Evolutionary conservation across 2,329 filamentous ascomycete genomes (phyloP).

Genomic region (Hymenoscyphus linearis): DNA sequence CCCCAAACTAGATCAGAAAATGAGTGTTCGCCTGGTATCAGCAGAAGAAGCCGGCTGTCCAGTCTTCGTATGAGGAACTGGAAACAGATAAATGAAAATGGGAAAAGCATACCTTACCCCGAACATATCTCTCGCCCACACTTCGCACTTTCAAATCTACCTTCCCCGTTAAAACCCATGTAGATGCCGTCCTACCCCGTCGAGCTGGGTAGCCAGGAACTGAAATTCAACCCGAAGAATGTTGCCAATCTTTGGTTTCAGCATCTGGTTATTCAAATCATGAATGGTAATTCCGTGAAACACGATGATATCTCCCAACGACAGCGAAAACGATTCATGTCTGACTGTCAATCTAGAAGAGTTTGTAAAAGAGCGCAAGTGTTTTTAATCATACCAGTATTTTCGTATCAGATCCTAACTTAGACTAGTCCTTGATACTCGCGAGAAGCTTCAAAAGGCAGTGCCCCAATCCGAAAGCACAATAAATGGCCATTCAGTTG

Average conservation of each 20-base stretch:
- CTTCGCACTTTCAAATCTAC: not conserved
- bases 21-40: not conserved
- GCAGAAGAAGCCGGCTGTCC: not conserved
- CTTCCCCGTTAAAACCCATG: not conserved
- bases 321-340: not conserved
- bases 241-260: slow-evolving; percentile 13
- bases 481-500: not conserved
- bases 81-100: not conserved
- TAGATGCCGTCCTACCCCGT: slow-evolving; percentile 3
- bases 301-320: slow-evolving; percentile 1
- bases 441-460: not conserved
- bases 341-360: not conserved
- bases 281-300: slow-evolving; percentile 13
- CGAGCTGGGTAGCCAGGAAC: slow-evolving; percentile 8
- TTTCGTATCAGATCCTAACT: not conserved
- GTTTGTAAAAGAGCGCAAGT: not conserved
- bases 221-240: slow-evolving; percentile 5
- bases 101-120: not conserved
- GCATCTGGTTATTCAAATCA: slow-evolving; percentile 11
- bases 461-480: not conserved
- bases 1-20: not conserved
- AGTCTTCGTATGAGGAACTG: not conserved
- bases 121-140: not conserved
- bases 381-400: not conserved
- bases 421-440: not conserved